Evolutionary conservation across 2,329 filamentous ascomycete genomes (phyloP).

Genomic region (Colletotrichum gloeosporioides): DNA sequence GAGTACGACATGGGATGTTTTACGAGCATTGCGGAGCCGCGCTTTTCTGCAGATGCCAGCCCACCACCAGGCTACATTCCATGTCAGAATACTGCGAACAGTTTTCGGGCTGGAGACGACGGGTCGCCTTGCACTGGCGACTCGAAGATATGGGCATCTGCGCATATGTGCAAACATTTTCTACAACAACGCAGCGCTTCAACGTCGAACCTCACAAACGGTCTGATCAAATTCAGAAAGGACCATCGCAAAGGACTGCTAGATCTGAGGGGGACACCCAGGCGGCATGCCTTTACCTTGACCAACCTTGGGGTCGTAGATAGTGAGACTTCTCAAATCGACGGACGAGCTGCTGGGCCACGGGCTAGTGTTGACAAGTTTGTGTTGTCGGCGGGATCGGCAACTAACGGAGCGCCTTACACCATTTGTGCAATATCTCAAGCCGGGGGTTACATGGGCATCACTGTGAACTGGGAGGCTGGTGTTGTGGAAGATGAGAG

Average conservation of each 20-base stretch:
- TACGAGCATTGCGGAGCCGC: neutral
- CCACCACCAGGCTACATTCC: neutral
- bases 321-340: neutral
- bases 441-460: neutral
- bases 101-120: neutral
- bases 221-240: neutral
- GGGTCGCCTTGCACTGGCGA: neutral
- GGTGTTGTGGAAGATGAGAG: neutral
- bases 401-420: neutral
- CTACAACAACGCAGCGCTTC: neutral
- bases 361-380: neutral
- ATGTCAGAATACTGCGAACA: neutral
- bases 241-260: neutral
- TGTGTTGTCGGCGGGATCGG: neutral
- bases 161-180: neutral
- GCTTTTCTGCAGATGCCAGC: neutral
- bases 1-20: neutral
- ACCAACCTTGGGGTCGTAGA: neutral
- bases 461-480: neutral
- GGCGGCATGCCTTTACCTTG: neutral
- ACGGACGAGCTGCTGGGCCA: neutral
- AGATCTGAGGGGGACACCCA: neutral
- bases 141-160: neutral
- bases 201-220: neutral
- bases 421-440: neutral